Evolutionary conservation across 768 basidiomycete genomes (phyloP), one percentile per base, ranked within the genome.

Genomic region (Termitomyces sp.): DNA sequence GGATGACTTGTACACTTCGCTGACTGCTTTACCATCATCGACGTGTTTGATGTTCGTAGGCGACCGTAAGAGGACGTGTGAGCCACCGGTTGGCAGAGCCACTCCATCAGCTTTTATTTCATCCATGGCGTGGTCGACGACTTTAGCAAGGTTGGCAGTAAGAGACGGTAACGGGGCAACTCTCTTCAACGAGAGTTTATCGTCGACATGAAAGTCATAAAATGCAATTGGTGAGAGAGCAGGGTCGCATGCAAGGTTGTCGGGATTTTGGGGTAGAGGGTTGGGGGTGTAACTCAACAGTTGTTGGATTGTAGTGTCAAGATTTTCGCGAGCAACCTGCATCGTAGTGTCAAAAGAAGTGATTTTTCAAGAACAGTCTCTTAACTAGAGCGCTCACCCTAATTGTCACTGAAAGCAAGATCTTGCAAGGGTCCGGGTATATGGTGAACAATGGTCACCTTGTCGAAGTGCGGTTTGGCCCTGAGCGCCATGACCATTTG

Each of bases 191-290:
- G 56, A 34, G 15, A 61, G 51, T 10, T 48, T 31, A 28, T 57
- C 39, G 47, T 57, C 56, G 31, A 61, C 33, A 29, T 61, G 60
- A n/a, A 41, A 31, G 37, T 58, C 52, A 52, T 61, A 61, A 39
- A 57, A 57, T 18, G 53, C 16, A 34, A 50, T 31, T 13, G 60
- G 60, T 16, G 52, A 1, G 1, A 12, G 24, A 24, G 34, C n/a
- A 5, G 26, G 44, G n/a, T 56, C 37, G 42, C 36, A 56, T 26
- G 47, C 37, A 13, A 39, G 18, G n/a, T 39, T 12, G 26, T 57
- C 50, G 2, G 49, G 18, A 28, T 51, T 51, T 36, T 57, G 56
- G 18, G 20, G 33, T 15, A 51, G 48, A 20, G 29, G 9, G 5
- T 51, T 42, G 26, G 56, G 56, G 12, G 28, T 51, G 29, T 57